Base-by-base conservation (phyloP, 1,284 basidiomycete species). In the Exobasidium cylindrosporum region DNA sequence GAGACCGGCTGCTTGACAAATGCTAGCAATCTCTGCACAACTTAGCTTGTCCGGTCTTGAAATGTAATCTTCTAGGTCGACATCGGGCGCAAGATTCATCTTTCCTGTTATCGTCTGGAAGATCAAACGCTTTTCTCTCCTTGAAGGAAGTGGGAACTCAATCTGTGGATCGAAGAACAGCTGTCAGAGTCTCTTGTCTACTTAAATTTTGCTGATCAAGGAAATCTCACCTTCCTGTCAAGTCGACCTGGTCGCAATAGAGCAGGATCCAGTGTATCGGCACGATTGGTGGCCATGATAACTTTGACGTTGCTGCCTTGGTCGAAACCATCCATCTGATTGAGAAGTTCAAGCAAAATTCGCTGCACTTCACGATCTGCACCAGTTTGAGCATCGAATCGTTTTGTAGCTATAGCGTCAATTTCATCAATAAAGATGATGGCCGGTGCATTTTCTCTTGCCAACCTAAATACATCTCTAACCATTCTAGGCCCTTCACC, bases 361-460 rank as follows among this genome's bases (percentile, higher is more conserved):
- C 96, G 92, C 82, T 99, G 96, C 21, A 99, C 96, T 83, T 99
- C 96, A 72, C 96, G 86, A 83, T 99, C 96, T 13, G 96, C 96
- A 77, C 96, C 96, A 1, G 96, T 98, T 81, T 99, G 96, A 2
- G 96, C 96, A 77, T 98, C 96, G 83, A 99, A 99, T 81, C 96
- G 93, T 82, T 98, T 99, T 44, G 96, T 98, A 3, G 96, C 96
- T 79, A 99, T 98, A 23, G 96, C 96, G 77, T 99, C 96, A 67
- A 99, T 94, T 81, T 99, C 95, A 80, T 97, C 95, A 79, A 99
- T 98, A 83, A 99, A 99, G 82, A 99, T 98, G 81, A 99, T 99
- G 49, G 92, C 88, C 1, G 96, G 96, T 0, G 95, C 86, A 77
- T 99, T 99, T 82, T 99, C 96, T 69, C 96, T 85, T 45, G 96